Evolutionary conservation across 495 filamentous ascomycete genomes (phyloP).

Genomic region (Penicillium odoratum): DNA sequence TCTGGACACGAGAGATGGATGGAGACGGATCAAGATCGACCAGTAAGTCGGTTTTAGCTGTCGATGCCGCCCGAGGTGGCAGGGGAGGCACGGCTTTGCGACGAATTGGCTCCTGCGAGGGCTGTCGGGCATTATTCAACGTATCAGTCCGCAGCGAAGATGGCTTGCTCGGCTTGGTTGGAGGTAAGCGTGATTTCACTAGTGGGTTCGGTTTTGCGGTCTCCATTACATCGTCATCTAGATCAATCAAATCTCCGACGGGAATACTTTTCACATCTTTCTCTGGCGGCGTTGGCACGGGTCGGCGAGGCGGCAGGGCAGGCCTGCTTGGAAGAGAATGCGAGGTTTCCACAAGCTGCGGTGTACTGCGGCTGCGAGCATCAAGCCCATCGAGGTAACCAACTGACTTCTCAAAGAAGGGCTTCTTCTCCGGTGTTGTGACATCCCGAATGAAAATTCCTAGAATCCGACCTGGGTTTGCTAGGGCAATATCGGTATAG

Average conservation of each 20-base stretch:
- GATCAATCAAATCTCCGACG: slow-evolving; percentile 63
- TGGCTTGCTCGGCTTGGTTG: slow-evolving; percentile 68
- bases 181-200: slow-evolving; percentile 38
- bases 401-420: slow-evolving; percentile 77
- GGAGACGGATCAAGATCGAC: slow-evolving; percentile 20
- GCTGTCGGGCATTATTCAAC: not conserved
- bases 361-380: slow-evolving; percentile 29
- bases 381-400: slow-evolving; percentile 28
- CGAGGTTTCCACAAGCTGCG: slow-evolving; percentile 29
- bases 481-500: slow-evolving; percentile 86
- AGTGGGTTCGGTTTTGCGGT: slow-evolving; percentile 19
- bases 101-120: slow-evolving; percentile 25
- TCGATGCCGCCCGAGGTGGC: slow-evolving; percentile 39
- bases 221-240: slow-evolving; percentile 48
- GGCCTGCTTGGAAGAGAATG: slow-evolving; percentile 34
- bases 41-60: slow-evolving; percentile 23
- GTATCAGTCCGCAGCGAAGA: slow-evolving; percentile 52
- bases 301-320: slow-evolving; percentile 38
- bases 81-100: slow-evolving; percentile 48
- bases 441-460: slow-evolving; percentile 93
- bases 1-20: slow-evolving; percentile 14
- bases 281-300: slow-evolving; percentile 18
- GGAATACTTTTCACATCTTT: slow-evolving; percentile 32
- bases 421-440: slow-evolving; percentile 66
- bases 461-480: slow-evolving; percentile 78